phyloP scores from a whole-genome alignment of 805 yeast genomes.

The Blastobotrys terrestris region DNA sequence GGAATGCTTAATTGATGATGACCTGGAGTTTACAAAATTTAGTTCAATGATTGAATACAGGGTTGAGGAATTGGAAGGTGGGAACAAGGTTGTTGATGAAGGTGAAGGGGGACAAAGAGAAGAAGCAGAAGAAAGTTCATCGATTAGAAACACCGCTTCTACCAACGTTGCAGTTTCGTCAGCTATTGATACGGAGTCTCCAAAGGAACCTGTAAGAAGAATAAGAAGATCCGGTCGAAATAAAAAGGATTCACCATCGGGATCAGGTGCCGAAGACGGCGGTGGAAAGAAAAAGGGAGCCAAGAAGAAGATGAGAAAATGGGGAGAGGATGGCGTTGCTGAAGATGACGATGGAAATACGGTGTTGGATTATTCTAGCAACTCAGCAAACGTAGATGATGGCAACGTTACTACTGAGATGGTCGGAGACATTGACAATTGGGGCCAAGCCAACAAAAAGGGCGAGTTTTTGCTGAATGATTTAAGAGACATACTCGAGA shows the following conservation, averaged over 20 bases:
- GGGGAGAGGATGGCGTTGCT: conserved; percentile 59
- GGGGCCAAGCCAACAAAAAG: conserved; percentile 38
- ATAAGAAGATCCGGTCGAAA: neutral
- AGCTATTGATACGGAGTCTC: neutral
- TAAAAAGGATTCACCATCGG: neutral
- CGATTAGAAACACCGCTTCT: neutral
- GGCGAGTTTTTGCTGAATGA: conserved; percentile 67
- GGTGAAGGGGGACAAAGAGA: neutral
- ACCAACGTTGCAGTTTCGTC: neutral
- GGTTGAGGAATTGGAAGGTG: conserved; percentile 5
- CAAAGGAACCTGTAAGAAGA: neutral
- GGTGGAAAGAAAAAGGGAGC: conserved; percentile 19
- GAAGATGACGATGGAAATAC: conserved; percentile 40
- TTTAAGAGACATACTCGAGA: conserved; percentile 46
- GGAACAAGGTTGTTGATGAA: neutral
- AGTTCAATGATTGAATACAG: conserved; percentile 23
- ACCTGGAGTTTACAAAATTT: conserved; percentile 17
- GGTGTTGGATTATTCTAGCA: conserved; percentile 51
- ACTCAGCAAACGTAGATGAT: conserved; percentile 17
- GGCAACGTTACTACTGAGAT: conserved; percentile 17
- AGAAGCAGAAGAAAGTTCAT: neutral
- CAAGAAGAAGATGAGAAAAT: conserved; percentile 48
- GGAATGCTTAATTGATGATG: neutral
- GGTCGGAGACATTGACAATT: conserved; percentile 25
- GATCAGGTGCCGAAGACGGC: conserved; percentile 3